A percentile compares a stretch with the other conserved stretches of the same genome.
These are phyloP conservation scores for Termitomyces sp. DNA, from an alignment of 768 basidiomycete species.

Conservation along the genomic window DNA sequence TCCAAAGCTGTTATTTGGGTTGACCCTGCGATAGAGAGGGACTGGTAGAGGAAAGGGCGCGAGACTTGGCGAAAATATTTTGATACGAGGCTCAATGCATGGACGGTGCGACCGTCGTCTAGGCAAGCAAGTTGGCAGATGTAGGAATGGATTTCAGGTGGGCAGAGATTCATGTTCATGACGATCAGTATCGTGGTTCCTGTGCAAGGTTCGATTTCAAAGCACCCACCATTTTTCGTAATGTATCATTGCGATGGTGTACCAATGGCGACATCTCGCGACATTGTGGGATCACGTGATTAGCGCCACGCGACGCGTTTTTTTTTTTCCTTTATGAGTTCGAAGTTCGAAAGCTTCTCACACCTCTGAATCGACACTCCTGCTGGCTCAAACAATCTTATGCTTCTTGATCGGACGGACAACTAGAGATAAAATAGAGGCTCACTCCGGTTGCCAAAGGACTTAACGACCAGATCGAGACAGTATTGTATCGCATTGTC, in stretches of 20 bases:
- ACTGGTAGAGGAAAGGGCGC: conserved; percentile 36
- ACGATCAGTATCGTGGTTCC: background rate
- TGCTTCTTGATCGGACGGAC: too few relatives aligned
- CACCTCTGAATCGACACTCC: too few relatives aligned
- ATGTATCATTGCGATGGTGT: conserved; percentile 18
- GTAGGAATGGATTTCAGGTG: conserved; percentile 41
- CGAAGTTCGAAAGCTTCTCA: too few relatives aligned
- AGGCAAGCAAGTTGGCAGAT: conserved; percentile 40
- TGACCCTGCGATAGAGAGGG: conserved; percentile 28
- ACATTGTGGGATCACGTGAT: conserved; percentile 14
- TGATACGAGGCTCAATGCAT: conserved; percentile 35
- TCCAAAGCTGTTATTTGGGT: conserved; percentile 24
- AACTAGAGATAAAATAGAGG: too few relatives aligned
- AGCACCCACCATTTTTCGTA: too few relatives aligned
- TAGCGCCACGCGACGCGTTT: background rate
- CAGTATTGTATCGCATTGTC: background rate
- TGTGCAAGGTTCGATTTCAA: background rate
- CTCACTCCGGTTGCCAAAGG: too few relatives aligned
- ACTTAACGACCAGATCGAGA: too few relatives aligned
- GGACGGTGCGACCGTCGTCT: conserved; percentile 35
- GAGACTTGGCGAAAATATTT: conserved; percentile 36
- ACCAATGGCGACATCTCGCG: conserved; percentile 22
- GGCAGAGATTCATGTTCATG: conserved; percentile 31
- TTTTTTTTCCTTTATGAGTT: too few relatives aligned
- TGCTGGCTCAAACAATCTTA: too few relatives aligned